Evolutionary conservation across 2,329 filamentous ascomycete genomes (phyloP).

Genomic region (Chaetomium sp.): DNA sequence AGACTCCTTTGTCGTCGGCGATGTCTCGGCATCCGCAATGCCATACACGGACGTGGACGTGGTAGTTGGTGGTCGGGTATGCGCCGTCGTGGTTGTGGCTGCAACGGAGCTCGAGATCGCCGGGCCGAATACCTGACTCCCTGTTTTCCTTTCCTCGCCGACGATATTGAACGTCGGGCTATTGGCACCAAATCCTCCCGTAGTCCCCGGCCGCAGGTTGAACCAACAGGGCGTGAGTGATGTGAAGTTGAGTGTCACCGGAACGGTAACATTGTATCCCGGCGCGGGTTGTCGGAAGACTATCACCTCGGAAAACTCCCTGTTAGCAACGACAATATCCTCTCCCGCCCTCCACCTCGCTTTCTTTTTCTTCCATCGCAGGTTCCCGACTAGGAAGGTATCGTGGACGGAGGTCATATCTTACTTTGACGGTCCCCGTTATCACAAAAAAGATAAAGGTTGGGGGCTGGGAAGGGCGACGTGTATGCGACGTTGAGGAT

Average conservation of each 20-base stretch:
- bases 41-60: not conserved
- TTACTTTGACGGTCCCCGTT: no score
- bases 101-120: not conserved
- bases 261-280: conserved; percentile 7
- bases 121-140: conserved; percentile 3
- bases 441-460: not conserved
- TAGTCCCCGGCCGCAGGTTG: conserved; percentile 11
- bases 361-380: no score
- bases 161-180: conserved; percentile 7
- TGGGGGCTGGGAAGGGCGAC: conserved; percentile 12
- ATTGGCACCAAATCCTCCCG: conserved; percentile 10
- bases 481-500: conserved; percentile 15
- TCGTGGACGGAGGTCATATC: no score
- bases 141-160: conserved; percentile 5
- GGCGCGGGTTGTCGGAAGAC: not conserved
- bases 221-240: conserved; percentile 13
- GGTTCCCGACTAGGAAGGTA: no score
- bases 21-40: not conserved
- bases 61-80: not conserved
- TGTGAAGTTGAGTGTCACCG: conserved; percentile 9
- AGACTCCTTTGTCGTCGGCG: not conserved
- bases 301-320: no score
- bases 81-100: not conserved
- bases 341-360: not conserved
- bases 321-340: not conserved